Base-by-base conservation (phyloP, 1,284 basidiomycete species). In the Rhodotorula glutinis region DNA sequence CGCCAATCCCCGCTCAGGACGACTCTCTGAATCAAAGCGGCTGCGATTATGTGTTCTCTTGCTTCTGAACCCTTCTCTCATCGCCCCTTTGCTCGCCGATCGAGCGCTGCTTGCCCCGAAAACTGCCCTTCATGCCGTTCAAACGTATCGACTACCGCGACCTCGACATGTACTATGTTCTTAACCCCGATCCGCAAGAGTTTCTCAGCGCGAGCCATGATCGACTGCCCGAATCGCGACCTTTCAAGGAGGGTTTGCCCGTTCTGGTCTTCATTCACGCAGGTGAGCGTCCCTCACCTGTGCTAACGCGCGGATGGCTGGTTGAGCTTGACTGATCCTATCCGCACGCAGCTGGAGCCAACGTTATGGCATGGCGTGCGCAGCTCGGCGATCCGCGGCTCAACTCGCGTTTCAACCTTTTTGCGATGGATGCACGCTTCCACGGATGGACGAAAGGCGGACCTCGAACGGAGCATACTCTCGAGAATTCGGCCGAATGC, bases 401-500 rank as follows among this genome's bases (percentile, higher is more conserved):
- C 10, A 25, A 55, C 0, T n/a, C 44, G 5, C 1, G 4, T 0
- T 64, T 54, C 62, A 63, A 67, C 59, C 38, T 67, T 5, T 25
- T 67, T 13, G 58, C 59, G 7, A 21, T 63, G n/a, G 62, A 67
- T 41, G 41, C 38, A 14, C 57, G 58, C 1, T 67, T 63, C 38
- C 49, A 64, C 19, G 66, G 66, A 23, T 64, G 60, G 51, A 61
- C 60, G 0, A 46, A 19, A 9, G 62, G 58, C 9, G 62, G 59
- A 25, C 62, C 60, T 21, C 30, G 66, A 10, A 53, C 27, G 17
- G 38, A 52, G 41, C 62, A 63, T 41, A 67, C 66, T 33, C 43
- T 67, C 43, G 66, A 67, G 40, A 60, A 67, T 57, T 61, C 58
- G 14, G 66, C 66, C 9, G 59, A 63, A 19, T 67, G 66, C 23